A percentile compares a stretch with the other conserved stretches of the same genome.
These are phyloP conservation scores for Rhodamnia argentea DNA, from an alignment of 345 rosid genomes.

Conservation along the genomic window DNA sequence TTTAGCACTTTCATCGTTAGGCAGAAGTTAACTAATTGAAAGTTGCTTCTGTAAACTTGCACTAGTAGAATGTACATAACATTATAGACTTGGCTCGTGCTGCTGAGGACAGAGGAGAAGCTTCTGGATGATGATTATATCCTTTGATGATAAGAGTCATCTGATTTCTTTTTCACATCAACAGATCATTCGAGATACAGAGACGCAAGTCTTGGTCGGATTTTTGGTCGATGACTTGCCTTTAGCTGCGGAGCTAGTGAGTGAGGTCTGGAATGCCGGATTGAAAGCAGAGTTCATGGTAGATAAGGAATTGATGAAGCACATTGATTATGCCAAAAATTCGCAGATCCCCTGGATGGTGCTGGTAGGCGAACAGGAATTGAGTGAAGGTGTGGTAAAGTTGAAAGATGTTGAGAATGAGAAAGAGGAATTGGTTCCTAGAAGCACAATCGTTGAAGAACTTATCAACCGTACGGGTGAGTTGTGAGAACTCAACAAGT, in stretches of 20 bases:
- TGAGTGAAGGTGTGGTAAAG: conserved; percentile 48
- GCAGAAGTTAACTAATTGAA: background rate
- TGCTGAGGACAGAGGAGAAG: background rate
- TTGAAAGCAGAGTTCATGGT: conserved; percentile 67
- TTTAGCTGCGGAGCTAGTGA: conserved; percentile 59
- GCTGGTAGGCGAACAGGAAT: conserved; percentile 56
- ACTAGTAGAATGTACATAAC: background rate
- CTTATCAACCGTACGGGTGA: conserved; percentile 21
- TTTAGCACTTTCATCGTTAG: background rate
- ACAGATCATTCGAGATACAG: conserved; percentile 57
- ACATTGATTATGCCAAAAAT: conserved; percentile 40
- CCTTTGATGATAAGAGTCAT: background rate
- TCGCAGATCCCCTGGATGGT: conserved; percentile 62
- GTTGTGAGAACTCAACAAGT: background rate
- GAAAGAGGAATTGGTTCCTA: conserved; percentile 33
- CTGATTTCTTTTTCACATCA: background rate
- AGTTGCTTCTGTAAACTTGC: too few relatives aligned
- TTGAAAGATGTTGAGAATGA: conserved; percentile 50
- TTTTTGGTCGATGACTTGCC: conserved; percentile 46
- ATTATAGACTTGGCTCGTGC: background rate
- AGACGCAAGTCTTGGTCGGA: conserved; percentile 66
- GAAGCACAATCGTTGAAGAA: conserved; percentile 35
- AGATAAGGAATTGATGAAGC: conserved; percentile 55
- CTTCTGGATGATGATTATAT: background rate
- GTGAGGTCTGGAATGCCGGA: conserved; percentile 56